Evolutionary conservation across 2,329 filamentous ascomycete species (phyloP), one percentile per base, ranked within the genome.

Genomic region (Sphaerulina populicola): DNA sequence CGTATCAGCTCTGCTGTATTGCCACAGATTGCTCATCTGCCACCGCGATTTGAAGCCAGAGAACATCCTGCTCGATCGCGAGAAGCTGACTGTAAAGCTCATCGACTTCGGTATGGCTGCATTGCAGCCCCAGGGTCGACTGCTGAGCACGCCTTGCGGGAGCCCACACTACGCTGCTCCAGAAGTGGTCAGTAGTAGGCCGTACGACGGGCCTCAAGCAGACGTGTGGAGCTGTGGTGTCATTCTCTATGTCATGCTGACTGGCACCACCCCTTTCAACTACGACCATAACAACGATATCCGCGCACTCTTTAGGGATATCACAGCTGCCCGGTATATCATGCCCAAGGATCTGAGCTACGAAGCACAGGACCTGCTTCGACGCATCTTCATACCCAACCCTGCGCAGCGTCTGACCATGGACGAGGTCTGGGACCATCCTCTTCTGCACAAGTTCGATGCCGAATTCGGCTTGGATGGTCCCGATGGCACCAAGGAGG

Each of bases 71-170:
- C 77, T 98, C 45, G 89, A 89, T 51, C 74, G 75, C 2, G 74
- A 83, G 5, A 71, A 67, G 42, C 78, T 84, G 47, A 82, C 86
- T 52, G 82, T 97, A 68, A 98, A 97, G 71, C 83, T 98, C 61
- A 91, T 91, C 46, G 93, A 98, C 68, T 98, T 98, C 68, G 91
- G 93, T 38, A 96, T 98, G 90, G 93, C 93, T 40, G 91, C 91
- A 3, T 75, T 97, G 38, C 91, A 97, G 67, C 86, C 86, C 3
- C 78, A 81, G 21, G 84, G 82, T 7, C 83, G 88, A 58, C 83
- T 83, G 64, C 78, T 98, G 27, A 86, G 81, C 51, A 97, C 93
- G 0, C 88, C 91, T 4, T 98, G 93, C 62, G 93, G 93, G 15
- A 97, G 93, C 57, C 93, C 93, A 18, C 93, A 97, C 69, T 98